Percentiles rank a stretch among this genome's conserved stretches.
Evolutionary conservation across 352 stramenopile species (phyloP).

Genomic region (Phytophthora nicotianae): DNA sequence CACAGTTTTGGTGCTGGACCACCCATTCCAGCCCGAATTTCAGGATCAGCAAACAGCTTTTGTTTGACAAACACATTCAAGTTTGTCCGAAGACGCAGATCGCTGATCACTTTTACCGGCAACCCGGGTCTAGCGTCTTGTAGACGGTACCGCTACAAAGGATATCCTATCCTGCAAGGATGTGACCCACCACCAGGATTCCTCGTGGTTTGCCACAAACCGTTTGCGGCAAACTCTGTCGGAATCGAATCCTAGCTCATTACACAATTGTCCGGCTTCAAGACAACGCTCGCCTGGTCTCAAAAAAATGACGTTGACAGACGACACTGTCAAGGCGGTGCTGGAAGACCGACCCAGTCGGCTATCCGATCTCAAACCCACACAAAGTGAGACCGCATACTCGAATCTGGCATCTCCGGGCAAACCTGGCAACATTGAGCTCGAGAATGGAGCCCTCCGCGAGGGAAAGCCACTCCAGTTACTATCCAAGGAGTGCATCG

Average conservation of each 20-base stretch:
- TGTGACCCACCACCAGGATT: background rate
- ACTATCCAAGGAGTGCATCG: constrained; percentile 44
- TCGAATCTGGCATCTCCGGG: constrained; percentile 24
- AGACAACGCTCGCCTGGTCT: constrained; percentile 6
- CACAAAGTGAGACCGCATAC: constrained; percentile 18
- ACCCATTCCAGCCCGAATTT: constrained; percentile 4
- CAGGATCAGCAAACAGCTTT: constrained; percentile 16
- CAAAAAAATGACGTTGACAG: constrained; percentile 24
- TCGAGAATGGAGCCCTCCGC: constrained; percentile 40
- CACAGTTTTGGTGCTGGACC: constrained; percentile 5
- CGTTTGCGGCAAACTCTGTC: background rate
- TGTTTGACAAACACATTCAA: background rate
- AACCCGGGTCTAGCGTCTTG: too few species aligned
- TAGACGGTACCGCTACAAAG: background rate
- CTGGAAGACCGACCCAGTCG: constrained; percentile 25
- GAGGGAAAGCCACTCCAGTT: constrained; percentile 36
- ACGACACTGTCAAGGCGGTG: constrained; percentile 26
- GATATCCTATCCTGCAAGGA: background rate
- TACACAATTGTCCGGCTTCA: constrained; percentile 20
- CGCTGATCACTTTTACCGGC: background rate
- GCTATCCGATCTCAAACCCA: constrained; percentile 19
- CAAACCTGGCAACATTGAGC: constrained; percentile 20
- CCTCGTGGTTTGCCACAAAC: constrained; percentile 9
- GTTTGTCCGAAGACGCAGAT: constrained; percentile 27
- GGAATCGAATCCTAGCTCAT: constrained; percentile 7